Evolutionary conservation across 352 stramenopile species (phyloP), one percentile per base, ranked within the genome.

Genomic region (Pseudoperonospora humuli): DNA sequence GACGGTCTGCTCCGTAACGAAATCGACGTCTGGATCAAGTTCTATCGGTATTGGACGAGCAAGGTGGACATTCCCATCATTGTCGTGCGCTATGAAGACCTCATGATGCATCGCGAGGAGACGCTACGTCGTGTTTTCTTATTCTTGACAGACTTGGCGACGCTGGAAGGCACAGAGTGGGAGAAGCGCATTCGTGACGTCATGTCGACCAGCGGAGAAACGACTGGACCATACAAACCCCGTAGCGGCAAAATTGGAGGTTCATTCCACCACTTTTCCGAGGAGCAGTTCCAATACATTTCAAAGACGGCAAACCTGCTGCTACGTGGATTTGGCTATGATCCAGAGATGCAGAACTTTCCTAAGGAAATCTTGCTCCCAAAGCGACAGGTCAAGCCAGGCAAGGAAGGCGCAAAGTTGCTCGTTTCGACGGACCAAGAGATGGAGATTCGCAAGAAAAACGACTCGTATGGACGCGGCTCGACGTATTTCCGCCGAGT

Each of bases 81-180:
- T 37, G 66, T 97, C 31, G 70, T 97, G 21, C 79, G 89, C 14
- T 97, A 96, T 58, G 90, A 97, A 55, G 85, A 96, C 45, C 48
- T 96, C 3, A 61, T 95, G 11, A 39, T 93, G 35, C 67, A 95
- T 28, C 73, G 75, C 20, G 66, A 70, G 14, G 81, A 93, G 43
- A 91, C 75, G 1, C 27, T 93, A 25, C 75, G 78, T 45, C 76
- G 81, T 1, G 79, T 93, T 25, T 89, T 91, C 36, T 41, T 89
- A 6, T 93, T 93, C 49, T 47, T 93, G 25, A 72, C 63, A 1
- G 74, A 85, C 37, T 42, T 51, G 29, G 54, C 51, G n/a, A 75
- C 49, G 4, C 52, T 89, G 40, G 75, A 91, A 64, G 75, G 73
- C 41, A 89, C 79, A 0, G 64, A 86, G 33, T 93, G 82, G 82